Conservation (phyloP, 345 rosid species). For the Pugionium cornutum region DNA sequence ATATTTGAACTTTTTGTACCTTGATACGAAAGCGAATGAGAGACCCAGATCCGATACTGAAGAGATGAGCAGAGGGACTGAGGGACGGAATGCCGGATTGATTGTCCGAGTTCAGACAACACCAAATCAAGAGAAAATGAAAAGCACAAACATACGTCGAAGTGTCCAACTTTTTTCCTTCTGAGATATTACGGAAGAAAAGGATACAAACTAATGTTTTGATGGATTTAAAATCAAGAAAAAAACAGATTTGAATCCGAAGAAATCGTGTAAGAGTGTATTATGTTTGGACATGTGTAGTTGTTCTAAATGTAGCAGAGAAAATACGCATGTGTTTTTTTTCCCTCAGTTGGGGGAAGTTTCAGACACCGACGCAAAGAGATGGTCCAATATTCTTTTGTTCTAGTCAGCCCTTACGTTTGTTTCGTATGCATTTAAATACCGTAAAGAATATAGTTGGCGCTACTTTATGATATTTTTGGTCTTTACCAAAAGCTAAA, state of each 20-base stretch:
- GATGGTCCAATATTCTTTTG: conserved; percentile 21
- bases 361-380: conserved; percentile 38
- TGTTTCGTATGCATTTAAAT: background rate
- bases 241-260: background rate
- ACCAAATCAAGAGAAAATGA: conserved; percentile 11
- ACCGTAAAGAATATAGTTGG: background rate
- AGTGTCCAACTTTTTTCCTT: conserved; percentile 16
- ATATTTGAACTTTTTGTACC: conserved; percentile 31
- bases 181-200: conserved; percentile 3
- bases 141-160: conserved; percentile 26
- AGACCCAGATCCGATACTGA: conserved; percentile 47
- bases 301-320: conserved; percentile 36
- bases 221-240: conserved; percentile 20
- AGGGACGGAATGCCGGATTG: conserved; percentile 35
- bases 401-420: conserved; percentile 13
- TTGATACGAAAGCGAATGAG: conserved; percentile 44
- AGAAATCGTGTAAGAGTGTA: background rate
- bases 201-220: conserved; percentile 2
- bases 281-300: conserved; percentile 36
- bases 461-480: background rate
- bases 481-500: background rate
- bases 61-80: conserved; percentile 36
- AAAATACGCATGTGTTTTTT: conserved; percentile 26
- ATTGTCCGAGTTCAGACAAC: conserved; percentile 32
- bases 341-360: conserved; percentile 33